Evolutionary conservation across 192 early-diverging fungal genomes (phyloP), one percentile per base, ranked within the genome.

Genomic region (Backusella macrospora): DNA sequence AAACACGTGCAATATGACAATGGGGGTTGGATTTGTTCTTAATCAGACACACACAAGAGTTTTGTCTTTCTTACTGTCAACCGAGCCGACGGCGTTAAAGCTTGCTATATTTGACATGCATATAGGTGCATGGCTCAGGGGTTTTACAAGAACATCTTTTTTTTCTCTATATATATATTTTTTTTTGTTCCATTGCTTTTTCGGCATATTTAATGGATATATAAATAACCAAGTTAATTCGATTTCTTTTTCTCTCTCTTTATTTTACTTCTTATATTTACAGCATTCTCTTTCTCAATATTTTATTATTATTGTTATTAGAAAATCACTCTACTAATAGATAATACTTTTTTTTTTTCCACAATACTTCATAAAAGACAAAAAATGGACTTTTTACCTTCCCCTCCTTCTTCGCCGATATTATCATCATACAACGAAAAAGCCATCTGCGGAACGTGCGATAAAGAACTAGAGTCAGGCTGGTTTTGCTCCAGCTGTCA

Each of bases 401-500:
- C 71, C n/a, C 65, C 74, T 37, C 65, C 74, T 38, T 48, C 47
- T 37, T 72, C 74, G 49, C 78, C 66, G 34, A 15, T 46, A n/a
- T 9, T 62, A 63, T 39, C 65, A 40, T 18, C 43, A 21, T 49
- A 67, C 42, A 23, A 26, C 42, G 44, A 68, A 18, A 65, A 68
- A 2, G 47, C 62, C 5, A 63, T 80, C 14, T 80, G 78, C 44
- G 78, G 78, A 2, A 40, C 64, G 3, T 80, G 78, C 48, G 70
- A 80, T 62, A 75, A 72, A 45, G 71, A 59, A 1, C 68, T 80
- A 9, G 55, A 52, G 16, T 72, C 74, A 38, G 78, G 72, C 55
- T 80, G 73, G 78, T 80, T 76, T 43, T 80, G 78, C 47, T 80
- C 78, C 39, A 49, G 44, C 38, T 80, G 78, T 49, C 78, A 80